These are phyloP conservation scores for Yarrowia osloensis DNA, from an alignment of 805 yeast species.

Conservation along the genomic window DNA sequence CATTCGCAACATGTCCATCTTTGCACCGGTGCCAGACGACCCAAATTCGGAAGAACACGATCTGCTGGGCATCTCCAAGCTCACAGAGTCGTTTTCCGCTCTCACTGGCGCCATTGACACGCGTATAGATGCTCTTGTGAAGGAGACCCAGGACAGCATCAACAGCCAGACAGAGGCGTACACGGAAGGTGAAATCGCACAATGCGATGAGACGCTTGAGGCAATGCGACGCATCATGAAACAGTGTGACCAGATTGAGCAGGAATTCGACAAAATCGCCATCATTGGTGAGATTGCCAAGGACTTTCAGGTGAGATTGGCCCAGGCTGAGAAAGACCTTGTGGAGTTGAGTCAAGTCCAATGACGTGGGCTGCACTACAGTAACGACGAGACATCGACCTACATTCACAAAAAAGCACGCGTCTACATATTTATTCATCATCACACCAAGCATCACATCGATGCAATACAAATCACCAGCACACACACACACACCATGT, in stretches of 20 bases:
- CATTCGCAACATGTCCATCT: constrained; percentile 12
- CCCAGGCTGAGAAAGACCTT: neutral
- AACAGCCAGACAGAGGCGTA: constrained; percentile 27
- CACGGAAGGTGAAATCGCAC: constrained; percentile 32
- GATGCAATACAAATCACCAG: too few relatives aligned
- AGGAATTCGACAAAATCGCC: constrained; percentile 54
- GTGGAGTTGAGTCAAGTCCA: neutral
- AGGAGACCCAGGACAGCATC: constrained; percentile 34
- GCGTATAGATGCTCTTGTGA: constrained; percentile 34
- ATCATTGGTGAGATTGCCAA: constrained; percentile 51
- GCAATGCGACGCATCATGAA: constrained; percentile 45
- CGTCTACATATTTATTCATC: neutral
- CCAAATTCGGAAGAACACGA: constrained; percentile 15
- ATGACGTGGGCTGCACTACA: too few relatives aligned
- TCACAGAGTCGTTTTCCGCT: constrained; percentile 1
- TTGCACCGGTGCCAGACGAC: constrained; percentile 23
- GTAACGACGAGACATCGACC: too few relatives aligned
- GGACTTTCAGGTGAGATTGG: constrained; percentile 42
- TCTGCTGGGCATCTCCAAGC: constrained; percentile 1
- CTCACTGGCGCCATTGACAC: constrained; percentile 19
- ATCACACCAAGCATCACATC: neutral
- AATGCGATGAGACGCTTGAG: constrained; percentile 40
- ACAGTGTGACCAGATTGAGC: constrained; percentile 54
- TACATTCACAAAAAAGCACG: too few relatives aligned
- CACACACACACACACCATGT: too few relatives aligned